phyloP scores from a whole-genome alignment of 805 yeast genomes.

The Yarrowia alimentaria region DNA sequence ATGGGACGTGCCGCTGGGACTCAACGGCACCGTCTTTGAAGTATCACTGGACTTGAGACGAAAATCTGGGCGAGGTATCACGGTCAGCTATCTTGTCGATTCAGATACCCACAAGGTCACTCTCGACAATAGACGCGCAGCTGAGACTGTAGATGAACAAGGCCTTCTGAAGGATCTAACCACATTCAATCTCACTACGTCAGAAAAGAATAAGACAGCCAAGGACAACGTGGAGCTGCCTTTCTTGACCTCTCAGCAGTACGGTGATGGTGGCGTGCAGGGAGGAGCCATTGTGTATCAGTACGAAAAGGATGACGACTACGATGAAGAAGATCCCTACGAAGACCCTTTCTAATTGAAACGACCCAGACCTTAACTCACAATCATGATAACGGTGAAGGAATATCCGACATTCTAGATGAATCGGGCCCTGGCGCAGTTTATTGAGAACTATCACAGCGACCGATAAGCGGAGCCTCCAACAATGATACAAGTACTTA shows the following conservation, averaged over 20 bases:
- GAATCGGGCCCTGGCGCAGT: no score
- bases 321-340: constrained; percentile 96
- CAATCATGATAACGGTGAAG: neutral
- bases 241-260: constrained; percentile 79
- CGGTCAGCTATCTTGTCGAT: constrained; percentile 56
- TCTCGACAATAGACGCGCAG: constrained; percentile 34
- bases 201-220: constrained; percentile 70
- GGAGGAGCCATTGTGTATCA: constrained; percentile 97
- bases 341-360: constrained; percentile 81
- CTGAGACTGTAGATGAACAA: constrained; percentile 48
- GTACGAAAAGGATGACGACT: constrained; percentile 94
- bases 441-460: no score
- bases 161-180: constrained; percentile 65
- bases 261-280: constrained; percentile 51
- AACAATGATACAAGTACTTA: no score
- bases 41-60: constrained; percentile 64
- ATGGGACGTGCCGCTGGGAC: constrained; percentile 51
- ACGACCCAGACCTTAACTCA: no score
- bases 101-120: constrained; percentile 42
- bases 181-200: constrained; percentile 80
- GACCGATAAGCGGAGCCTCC: no score
- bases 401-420: neutral
- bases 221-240: constrained; percentile 87
- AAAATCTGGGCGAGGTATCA: constrained; percentile 77
- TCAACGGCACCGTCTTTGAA: constrained; percentile 50